Conservation (phyloP, 306 rosid genomes). For the Mimosa pudica region DNA sequence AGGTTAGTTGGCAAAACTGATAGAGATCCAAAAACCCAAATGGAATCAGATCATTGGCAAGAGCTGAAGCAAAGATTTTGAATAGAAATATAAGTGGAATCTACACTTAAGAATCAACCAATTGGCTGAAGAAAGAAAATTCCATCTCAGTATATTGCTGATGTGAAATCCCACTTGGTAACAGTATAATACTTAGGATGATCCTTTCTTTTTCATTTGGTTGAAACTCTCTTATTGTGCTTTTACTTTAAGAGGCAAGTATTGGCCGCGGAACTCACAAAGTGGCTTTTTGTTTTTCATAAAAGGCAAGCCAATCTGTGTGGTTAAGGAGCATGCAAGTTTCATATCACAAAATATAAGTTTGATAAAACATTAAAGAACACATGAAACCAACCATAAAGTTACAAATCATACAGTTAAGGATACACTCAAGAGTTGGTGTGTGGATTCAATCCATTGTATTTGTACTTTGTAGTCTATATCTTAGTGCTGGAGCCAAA, state of each 20-base stretch:
- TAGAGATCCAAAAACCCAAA: neutral
- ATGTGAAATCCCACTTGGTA: constrained; percentile 16
- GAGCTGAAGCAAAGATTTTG: neutral
- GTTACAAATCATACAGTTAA: neutral
- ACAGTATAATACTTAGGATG: neutral
- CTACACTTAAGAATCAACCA: constrained; percentile 14
- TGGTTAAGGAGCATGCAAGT: constrained; percentile 18
- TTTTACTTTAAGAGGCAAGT: neutral
- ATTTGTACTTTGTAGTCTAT: neutral
- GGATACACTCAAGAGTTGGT: neutral
- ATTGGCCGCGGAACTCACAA: neutral
- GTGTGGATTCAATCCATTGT: neutral
- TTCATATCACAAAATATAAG: neutral
- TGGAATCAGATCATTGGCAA: constrained; percentile 4
- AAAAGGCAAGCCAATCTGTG: constrained; percentile 16
- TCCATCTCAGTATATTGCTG: neutral
- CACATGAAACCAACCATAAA: constrained; percentile 23
- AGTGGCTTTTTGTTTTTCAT: constrained; percentile 11
- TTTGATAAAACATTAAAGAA: constrained; percentile 1
- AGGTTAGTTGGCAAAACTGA: neutral
- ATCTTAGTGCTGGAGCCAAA: neutral
- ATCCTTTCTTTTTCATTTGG: neutral
- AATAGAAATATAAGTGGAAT: neutral
- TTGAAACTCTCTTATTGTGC: neutral
- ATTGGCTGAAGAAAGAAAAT: constrained; percentile 29